Evolutionary conservation across 2,329 filamentous ascomycete species (phyloP).

Genomic region (Fusarium liriodendri): DNA sequence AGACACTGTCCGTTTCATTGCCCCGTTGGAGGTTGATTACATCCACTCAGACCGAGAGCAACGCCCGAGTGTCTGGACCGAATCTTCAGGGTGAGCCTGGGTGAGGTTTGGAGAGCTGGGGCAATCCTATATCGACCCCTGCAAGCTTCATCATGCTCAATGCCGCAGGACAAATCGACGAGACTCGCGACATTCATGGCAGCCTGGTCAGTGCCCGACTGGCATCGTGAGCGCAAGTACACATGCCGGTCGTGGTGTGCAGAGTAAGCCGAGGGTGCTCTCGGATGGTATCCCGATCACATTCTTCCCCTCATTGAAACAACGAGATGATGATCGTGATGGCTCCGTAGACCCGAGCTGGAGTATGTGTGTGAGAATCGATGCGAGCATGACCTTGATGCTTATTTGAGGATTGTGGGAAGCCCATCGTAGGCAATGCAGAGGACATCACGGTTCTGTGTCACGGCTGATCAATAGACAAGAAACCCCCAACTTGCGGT

Average conservation of each 20-base stretch:
- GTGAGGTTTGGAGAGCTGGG: neutral
- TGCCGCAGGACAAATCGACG: neutral
- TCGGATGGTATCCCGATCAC: slow-evolving; percentile 12
- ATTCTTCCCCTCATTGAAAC: neutral
- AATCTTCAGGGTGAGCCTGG: neutral
- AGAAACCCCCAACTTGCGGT: neutral
- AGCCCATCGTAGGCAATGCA: neutral
- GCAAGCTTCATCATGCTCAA: neutral
- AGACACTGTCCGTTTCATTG: neutral
- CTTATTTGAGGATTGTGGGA: neutral
- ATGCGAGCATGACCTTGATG: neutral
- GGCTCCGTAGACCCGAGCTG: slow-evolving; percentile 8
- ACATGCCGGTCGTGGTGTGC: neutral
- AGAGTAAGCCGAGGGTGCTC: slow-evolving; percentile 7
- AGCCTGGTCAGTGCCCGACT: neutral
- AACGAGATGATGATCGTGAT: slow-evolving; percentile 9
- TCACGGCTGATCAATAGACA: neutral
- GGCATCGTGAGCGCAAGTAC: neutral
- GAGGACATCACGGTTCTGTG: neutral
- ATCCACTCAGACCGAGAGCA: neutral
- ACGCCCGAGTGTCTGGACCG: neutral
- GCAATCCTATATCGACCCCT: neutral
- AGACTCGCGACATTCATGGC: neutral
- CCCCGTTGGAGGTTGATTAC: neutral
- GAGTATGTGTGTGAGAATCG: neutral